Base-by-base conservation (phyloP, 768 basidiomycete species). In the Pholiota microspora region DNA sequence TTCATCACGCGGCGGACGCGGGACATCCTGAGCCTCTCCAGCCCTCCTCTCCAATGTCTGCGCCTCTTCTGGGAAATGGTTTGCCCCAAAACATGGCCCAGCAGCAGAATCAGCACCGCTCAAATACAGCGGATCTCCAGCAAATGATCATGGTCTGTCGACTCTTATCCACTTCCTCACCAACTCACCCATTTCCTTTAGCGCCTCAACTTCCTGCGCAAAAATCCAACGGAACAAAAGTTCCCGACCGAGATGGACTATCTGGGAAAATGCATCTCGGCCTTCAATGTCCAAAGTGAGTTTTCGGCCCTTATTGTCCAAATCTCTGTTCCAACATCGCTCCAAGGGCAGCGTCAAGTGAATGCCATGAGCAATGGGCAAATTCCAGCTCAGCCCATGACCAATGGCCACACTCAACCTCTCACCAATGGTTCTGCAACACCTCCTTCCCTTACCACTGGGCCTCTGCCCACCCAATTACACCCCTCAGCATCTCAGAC, bases 401-500 rank as follows among this genome's bases (percentile, higher is more conserved):
- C 71, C 48, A 86, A 86, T 58, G 83, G 84, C 27, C 82, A 84
- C 62, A 57, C 69, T 24, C 69, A 68, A 44, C 62, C 72, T 32
- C 64, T 78, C 31, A 69, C 73, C 24, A 79, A 80, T 61, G 73
- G 77, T 53, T 66, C 72, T 27, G 64, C 76, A 44, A 63, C 68
- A 25, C 70, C 75, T 10, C 67, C 69, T 40, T 73, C 80, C 36
- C 67, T 82, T 51, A 69, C 77, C 10, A 73, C 79, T 4, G 84
- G 82, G 5, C 73, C 80, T 40, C 67, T 76, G 21, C 78, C 85
- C 10, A 64, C 76, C 0, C 82, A 78, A 46, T 57, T 78, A 10
- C 72, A 77, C 34, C 82, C 82, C 10, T 68, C 75, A 16, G 74
- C 80, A n/a, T 80, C 87, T 2, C 77, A 82, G 25, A 86, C 88